These are phyloP conservation scores for Hemileccinum rubropunctum DNA, from an alignment of 768 basidiomycete genomes.

Conservation along the genomic window DNA sequence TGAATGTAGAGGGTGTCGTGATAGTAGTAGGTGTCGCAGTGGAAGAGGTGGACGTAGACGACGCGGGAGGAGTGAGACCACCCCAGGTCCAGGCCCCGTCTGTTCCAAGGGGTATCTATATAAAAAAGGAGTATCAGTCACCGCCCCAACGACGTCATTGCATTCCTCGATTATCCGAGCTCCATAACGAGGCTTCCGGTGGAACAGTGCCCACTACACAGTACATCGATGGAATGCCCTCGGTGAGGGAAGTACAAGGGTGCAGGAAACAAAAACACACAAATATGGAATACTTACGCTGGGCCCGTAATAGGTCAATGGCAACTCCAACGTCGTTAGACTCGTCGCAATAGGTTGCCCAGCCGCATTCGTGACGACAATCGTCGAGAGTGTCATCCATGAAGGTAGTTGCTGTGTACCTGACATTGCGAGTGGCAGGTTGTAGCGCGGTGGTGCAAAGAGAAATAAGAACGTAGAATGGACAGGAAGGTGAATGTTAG, in stretches of 20 bases:
- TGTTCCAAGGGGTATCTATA: conserved; percentile 70
- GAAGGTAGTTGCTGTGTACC: conserved; percentile 66
- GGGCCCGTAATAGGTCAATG: conserved; percentile 81
- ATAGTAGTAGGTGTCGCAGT: conserved; percentile 24
- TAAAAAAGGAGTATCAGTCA: conserved; percentile 12
- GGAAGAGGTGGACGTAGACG: conserved; percentile 30
- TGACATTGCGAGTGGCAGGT: conserved; percentile 24
- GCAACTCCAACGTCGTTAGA: conserved; percentile 59
- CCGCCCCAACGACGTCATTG: conserved; percentile 5
- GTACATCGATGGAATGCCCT: background rate
- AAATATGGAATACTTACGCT: conserved; percentile 51
- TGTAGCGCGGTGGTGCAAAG: background rate
- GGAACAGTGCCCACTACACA: background rate
- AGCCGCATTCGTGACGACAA: conserved; percentile 49
- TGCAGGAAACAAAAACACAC: background rate
- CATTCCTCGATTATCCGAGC: conserved; percentile 1
- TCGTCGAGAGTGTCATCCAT: conserved; percentile 62
- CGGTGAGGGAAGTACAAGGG: background rate
- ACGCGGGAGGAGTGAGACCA: conserved; percentile 64
- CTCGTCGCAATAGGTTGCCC: conserved; percentile 56
- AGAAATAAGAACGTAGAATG: conserved; percentile 10
- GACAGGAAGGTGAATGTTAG: background rate
- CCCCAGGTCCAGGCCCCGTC: conserved; percentile 67
- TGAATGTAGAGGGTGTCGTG: conserved; percentile 29
- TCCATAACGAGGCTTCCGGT: background rate